Base-by-base conservation (phyloP, 345 rosid species). In the Raphanus raphanistrum region DNA sequence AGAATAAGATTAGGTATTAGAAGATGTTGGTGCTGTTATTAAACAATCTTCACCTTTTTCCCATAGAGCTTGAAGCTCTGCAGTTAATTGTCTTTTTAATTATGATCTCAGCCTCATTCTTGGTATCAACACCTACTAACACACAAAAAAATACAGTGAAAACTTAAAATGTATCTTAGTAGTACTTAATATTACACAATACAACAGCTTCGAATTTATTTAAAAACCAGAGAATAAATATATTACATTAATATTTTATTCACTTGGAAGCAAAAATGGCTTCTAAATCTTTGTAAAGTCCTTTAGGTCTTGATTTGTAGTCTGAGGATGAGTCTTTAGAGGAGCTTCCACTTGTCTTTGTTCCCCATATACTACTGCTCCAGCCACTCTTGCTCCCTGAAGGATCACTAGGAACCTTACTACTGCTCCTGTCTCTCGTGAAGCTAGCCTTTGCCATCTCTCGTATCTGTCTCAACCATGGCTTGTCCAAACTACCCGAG, bases 361-460 rank as follows among this genome's bases (percentile, higher is more conserved):
- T 79, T 27, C 87, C 82, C 92, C 91, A 87, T 80, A 90, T 83
- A 11, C 90, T 74, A 66, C 82, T 95, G 41, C 90, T 90, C 98
- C 90, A 89, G 71, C 85, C 92, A 1, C 88, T 68, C 6, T 48
- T 70, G 71, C 97, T 92, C 48, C 82, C 87, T 0, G 98, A 92
- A 63, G 97, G 98, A 84, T 90, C 98, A 17, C 32, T 84, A 1
- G 90, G 80, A 70, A 45, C 74, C 58, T 82, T 86, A 61, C 82
- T 71, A 64, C 71, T 86, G 61, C 81, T 76, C 75, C 87, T 85
- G 33, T 88, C 94, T 82, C 61, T 84, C 2, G 81, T 89, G 59
- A 92, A 92, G 86, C 98, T 89, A 5, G 91, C 88, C 81, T 83
- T 90, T 25, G 96, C 97, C 88, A 90, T 28, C 68, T 92, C 95